Conservation (phyloP, 768 basidiomycete genomes). For the Boletus reticulatus region DNA sequence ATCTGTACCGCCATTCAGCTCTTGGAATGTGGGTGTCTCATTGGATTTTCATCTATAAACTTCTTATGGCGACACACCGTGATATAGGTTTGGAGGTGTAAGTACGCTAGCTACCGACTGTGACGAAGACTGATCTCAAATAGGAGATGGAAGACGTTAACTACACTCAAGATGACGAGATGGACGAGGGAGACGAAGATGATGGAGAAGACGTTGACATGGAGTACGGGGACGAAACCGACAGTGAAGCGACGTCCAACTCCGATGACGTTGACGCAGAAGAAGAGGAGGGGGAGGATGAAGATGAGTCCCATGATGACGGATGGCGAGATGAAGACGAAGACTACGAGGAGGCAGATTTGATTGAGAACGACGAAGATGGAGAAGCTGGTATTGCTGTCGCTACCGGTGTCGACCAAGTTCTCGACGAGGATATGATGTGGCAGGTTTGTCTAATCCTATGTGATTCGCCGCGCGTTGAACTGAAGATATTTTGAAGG, state of each 20-base stretch:
- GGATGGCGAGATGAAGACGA: slow-evolving; percentile 61
- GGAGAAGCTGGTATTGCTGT: slow-evolving; percentile 46
- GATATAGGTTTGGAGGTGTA: slow-evolving; percentile 70
- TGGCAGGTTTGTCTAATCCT: slow-evolving; percentile 47
- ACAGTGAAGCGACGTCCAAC: slow-evolving; percentile 77
- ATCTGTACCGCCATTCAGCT: slow-evolving; percentile 94
- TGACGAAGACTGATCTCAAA: slow-evolving; percentile 17
- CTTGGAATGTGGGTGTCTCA: slow-evolving; percentile 74
- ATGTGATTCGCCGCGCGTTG: slow-evolving; percentile 9
- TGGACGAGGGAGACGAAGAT: slow-evolving; percentile 80
- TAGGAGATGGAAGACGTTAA: slow-evolving; percentile 87
- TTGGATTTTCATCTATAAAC: not conserved
- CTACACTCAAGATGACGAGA: slow-evolving; percentile 66
- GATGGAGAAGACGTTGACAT: slow-evolving; percentile 84
- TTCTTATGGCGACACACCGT: slow-evolving; percentile 6
- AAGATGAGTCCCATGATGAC: slow-evolving; percentile 40
- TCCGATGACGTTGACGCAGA: slow-evolving; percentile 69
- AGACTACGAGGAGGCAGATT: slow-evolving; percentile 59
- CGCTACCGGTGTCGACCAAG: slow-evolving; percentile 48
- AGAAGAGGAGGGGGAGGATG: slow-evolving; percentile 60
- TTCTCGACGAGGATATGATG: slow-evolving; percentile 51
- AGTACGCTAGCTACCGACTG: slow-evolving; percentile 31
- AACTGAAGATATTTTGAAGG: slow-evolving; percentile 32
- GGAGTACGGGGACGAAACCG: slow-evolving; percentile 83
- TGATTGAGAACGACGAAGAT: slow-evolving; percentile 60